Evolutionary conservation across 2,329 filamentous ascomycete species (phyloP), one percentile per base, ranked within the genome.

Genomic region (Diatrype stigma): DNA sequence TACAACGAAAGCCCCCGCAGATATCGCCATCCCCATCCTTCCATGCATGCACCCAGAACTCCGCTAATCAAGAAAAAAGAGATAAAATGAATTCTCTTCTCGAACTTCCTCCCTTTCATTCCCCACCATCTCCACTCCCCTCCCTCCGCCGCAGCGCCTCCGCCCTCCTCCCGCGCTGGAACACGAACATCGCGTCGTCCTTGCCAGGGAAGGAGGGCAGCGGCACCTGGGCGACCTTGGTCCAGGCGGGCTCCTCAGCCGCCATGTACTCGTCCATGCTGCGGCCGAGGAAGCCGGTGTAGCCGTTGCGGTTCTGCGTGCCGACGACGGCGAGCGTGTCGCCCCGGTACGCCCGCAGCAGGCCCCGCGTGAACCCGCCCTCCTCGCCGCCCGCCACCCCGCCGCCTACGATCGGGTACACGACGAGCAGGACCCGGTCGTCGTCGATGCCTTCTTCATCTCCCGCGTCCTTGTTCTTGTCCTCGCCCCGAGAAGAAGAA

Each of bases 131-230:
- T 42, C 38, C 26, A 38, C 46, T 12, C 45, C 28, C 30, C 40
- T 10, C n/a, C 45, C 12, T 23, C 17, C 11, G 11, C 44, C 3
- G 37, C 14, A 19, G n/a, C 30, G 3, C 56, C 22, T 63, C 60
- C 11, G 67, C 72, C 53, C 70, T 66, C n/a, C 70, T 61, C 16
- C 75, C 74, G 49, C 76, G 65, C 59, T 79, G 75, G 57, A 86
- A 90, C 19, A 89, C 77, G 67, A 84, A 90, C 50, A 90, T 62
- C 0, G 83, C 87, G 69, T 91, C 87, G 60, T 91, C 87, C 66
- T 90, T 90, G 26, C 84, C 87, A 2, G 86, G 82, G 68, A 90
- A 90, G 65, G 85, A 89, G 21, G 86, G 86, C 62, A 91, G 65
- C 3, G 86, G 78, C 54, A 90, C 74, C 70, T 87, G 84, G 14